Conservation (phyloP, 352 stramenopile species). For the Phytophthora brassicae region DNA sequence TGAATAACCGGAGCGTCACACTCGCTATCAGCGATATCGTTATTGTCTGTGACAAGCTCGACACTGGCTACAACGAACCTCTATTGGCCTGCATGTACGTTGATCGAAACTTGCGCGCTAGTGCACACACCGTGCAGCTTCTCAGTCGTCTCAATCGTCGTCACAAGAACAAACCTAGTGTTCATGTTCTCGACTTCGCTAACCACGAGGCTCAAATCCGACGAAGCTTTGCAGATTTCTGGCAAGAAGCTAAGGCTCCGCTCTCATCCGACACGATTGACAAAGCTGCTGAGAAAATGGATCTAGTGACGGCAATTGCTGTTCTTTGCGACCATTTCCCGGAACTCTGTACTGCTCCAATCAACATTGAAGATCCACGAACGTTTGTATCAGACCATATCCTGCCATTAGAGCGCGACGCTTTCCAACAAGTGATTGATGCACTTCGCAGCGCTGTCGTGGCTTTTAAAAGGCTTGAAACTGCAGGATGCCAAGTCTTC, state of each 20-base stretch:
- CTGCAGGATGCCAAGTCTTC: constrained; percentile 7
- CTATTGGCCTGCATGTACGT: constrained; percentile 79
- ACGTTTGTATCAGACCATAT: constrained; percentile 36
- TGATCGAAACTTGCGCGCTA: constrained; percentile 71
- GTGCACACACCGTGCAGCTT: constrained; percentile 73
- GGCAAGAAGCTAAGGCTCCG: constrained; percentile 37
- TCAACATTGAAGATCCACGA: constrained; percentile 19
- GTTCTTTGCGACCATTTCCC: constrained; percentile 53
- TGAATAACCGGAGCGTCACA: constrained; percentile 58
- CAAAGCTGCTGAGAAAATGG: constrained; percentile 25
- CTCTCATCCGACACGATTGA: constrained; percentile 30
- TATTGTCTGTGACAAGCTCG: constrained; percentile 86
- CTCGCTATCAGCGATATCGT: constrained; percentile 68
- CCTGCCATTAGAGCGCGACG: constrained; percentile 48
- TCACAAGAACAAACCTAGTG: constrained; percentile 51
- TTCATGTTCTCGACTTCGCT: constrained; percentile 69
- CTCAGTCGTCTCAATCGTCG: constrained; percentile 80
- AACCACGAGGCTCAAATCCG: constrained; percentile 76
- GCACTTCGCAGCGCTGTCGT: constrained; percentile 35
- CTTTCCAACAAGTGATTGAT: constrained; percentile 59
- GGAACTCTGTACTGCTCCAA: constrained; percentile 21
- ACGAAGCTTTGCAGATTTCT: constrained; percentile 52
- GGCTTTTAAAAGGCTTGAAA: constrained; percentile 32
- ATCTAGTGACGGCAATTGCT: constrained; percentile 38
- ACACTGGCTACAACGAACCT: constrained; percentile 85